A percentile compares a stretch with the other conserved stretches of the same genome.
phyloP scores from a whole-genome alignment of 176 grass and related monocot species.

The Triticum turgidum region DNA sequence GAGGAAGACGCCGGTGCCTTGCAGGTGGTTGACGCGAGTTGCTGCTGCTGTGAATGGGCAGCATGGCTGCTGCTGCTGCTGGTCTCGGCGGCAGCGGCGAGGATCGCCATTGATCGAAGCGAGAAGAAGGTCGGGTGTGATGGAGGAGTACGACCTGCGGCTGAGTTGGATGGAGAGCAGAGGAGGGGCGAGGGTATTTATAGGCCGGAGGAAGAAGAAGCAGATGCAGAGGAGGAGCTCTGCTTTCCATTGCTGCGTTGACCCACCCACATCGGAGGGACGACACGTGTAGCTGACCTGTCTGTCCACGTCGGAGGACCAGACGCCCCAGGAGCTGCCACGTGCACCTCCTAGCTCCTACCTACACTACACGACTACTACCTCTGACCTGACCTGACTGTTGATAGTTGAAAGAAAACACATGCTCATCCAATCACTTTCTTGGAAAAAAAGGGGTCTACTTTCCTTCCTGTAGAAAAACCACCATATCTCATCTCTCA shows the following conservation, averaged over 20 bases:
- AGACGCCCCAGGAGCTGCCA: too few relatives aligned
- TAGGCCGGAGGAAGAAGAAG: not conserved
- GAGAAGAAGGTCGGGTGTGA: not conserved
- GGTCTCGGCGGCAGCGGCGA: not conserved
- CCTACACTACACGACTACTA: too few relatives aligned
- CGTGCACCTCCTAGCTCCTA: too few relatives aligned
- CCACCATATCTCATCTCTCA: too few relatives aligned
- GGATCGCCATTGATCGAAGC: constrained; percentile 8
- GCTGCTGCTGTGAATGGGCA: not conserved
- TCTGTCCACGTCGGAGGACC: not conserved
- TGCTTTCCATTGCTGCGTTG: not conserved
- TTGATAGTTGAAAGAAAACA: too few relatives aligned
- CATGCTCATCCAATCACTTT: too few relatives aligned
- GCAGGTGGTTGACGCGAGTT: not conserved
- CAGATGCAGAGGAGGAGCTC: not conserved
- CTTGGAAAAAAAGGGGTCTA: too few relatives aligned
- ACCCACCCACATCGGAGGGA: not conserved
- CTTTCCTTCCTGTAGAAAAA: too few relatives aligned
- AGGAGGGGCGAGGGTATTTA: not conserved
- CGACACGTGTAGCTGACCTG: not conserved
- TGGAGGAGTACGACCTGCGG: not conserved
- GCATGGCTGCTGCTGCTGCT: not conserved
- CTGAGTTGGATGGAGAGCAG: not conserved
- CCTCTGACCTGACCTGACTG: too few relatives aligned
- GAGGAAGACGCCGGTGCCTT: not conserved